These are phyloP conservation scores for Spinacia oleracea DNA, from an alignment of 179 eudicot species.

Conservation along the genomic window DNA sequence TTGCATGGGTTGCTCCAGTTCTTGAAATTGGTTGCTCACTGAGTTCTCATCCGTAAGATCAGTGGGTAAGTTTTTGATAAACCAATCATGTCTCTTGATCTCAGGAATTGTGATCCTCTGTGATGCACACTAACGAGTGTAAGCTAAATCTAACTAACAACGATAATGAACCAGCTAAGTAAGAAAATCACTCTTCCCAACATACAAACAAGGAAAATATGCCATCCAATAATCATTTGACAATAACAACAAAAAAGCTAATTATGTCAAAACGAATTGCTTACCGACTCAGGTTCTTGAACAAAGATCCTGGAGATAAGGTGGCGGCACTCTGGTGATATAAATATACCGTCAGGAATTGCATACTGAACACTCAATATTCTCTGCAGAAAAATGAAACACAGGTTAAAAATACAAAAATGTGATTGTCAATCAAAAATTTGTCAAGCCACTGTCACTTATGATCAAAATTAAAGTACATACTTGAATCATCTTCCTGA, in stretches of 20 bases:
- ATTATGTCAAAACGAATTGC: constrained; percentile 23
- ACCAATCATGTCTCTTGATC: constrained; percentile 76
- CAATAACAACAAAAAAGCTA: neutral
- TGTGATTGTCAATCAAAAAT: neutral
- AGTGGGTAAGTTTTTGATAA: constrained; percentile 76
- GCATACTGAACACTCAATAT: constrained; percentile 76
- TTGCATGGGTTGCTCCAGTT: constrained; percentile 96
- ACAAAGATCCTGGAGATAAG: constrained; percentile 90
- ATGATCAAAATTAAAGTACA: neutral
- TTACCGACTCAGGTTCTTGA: constrained; percentile 69
- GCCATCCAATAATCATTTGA: neutral
- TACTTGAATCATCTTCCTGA: constrained; percentile 78
- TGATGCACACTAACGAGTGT: constrained; percentile 5
- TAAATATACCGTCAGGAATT: constrained; percentile 60
- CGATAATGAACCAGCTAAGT: neutral
- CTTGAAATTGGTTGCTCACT: constrained; percentile 64
- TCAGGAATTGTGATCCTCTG: constrained; percentile 61
- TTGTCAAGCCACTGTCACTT: neutral
- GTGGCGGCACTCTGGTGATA: constrained; percentile 77
- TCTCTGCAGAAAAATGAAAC: constrained; percentile 47
- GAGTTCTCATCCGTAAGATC: constrained; percentile 69
- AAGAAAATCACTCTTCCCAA: neutral
- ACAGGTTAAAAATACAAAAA: neutral
- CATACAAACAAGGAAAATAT: neutral
- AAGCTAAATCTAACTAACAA: constrained; percentile 4